Evolutionary conservation across 805 yeast genomes (phyloP), one percentile per base, ranked within the genome.

Genomic region (Saccharomycopsis schoenii): DNA sequence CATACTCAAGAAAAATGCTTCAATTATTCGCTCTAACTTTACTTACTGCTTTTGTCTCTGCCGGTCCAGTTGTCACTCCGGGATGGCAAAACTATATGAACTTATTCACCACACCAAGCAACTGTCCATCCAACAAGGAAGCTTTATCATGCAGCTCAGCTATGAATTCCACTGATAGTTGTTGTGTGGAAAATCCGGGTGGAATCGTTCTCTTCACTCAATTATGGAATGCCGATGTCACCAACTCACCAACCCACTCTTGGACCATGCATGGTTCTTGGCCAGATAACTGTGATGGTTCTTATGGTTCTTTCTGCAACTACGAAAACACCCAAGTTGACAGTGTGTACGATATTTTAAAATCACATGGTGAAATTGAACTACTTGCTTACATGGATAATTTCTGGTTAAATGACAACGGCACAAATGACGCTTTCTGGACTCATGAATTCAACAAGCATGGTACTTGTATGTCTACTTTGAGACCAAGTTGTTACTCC

Each of bases 391-490:
- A 79, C 62, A 83, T 92, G 89, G 65, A 74, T 29, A 68, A 68
- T 37, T 72, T 78, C 63, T 92, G 97, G 97, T 85, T 86, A 70
- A 85, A 86, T 67, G 80, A 80, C 68, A 83, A 81, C 57, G 89
- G 89, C 11, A 71, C 80, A 61, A 93, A 87, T 69, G 84, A 82
- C 61, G 70, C 78, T 5, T 74, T 92, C 58, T 92, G 98, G 98
- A 78, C 81, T 41, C 97, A 92, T 72, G 97, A 92, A 73, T 92
- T 82, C 78, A 91, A 92, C 75, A 92, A 92, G 71, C 98, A 92
- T 70, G 97, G 92, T 25, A 90, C 97, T 10, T 92, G 97, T 73
- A 84, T 91, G 79, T 82, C 85, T 56, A 90, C 97, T 0, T 75
- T 92, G 55, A 82, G 79, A 60, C 88, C 94, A 2, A 66, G 71